Base-by-base conservation (phyloP, 2,329 filamentous ascomycete genomes). In the Plectosphaerella sp. region DNA sequence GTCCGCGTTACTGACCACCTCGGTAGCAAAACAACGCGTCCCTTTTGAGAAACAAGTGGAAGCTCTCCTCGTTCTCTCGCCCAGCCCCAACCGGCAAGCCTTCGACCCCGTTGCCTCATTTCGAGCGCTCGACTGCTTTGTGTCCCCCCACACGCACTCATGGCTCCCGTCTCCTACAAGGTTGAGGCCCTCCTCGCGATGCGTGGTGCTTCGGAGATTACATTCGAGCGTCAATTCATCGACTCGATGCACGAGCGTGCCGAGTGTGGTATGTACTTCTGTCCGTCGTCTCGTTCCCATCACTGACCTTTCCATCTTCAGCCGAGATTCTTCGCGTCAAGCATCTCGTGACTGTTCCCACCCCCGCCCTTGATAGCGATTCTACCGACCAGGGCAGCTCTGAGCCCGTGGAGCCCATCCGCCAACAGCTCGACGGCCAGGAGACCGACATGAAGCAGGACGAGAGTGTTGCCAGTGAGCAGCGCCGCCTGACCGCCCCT, bases 401-500 rank as follows among this genome's bases (percentile, higher is more conserved):
- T 37, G 48, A 25, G 24, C 49, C 35, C 42, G 39, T 47, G 51
- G 54, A 49, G 35, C 37, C 47, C 37, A 50, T 22, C 37, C 51
- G 62, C 36, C 65, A 59, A 24, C 70, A 68, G 48, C 61, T 68
- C 14, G 71, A 74, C 49, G 71, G 71, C 20, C 72, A 71, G 46
- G 70, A 71, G 50, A 67, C 65, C 2, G 72, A 74, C 48, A 72
- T 68, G 68, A 71, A 70, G 50, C 15, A 33, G 22, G 42, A 52
- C 8, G 50, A 52, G 20, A 10, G 42, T 11, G 33, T 28, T 36
- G 16, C 39, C 33, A 49, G 54, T 36, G 33, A 18, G 11, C 53
- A 49, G 16, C 33, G 16, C 15, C 35, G 15, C 55, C 57, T 71
- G 46, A 79, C 80, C 7, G 81, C 81, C 20, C 82, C 82, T 11